Conservation (phyloP, 163 green algal species). For the Scenedesmus sp. region DNA sequence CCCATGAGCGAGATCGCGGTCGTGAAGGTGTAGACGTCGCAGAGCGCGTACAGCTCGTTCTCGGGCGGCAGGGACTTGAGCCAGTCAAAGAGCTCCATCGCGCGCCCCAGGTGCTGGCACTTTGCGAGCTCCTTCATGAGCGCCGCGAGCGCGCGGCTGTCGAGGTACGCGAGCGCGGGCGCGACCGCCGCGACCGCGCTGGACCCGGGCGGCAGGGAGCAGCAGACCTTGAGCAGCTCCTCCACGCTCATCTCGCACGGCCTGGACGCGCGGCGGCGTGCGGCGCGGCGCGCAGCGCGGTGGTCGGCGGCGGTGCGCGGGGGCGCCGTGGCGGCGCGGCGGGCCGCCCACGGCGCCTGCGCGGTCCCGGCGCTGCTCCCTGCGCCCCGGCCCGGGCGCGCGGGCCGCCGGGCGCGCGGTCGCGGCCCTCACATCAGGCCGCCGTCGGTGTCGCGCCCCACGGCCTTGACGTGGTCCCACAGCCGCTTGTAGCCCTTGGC, state of each 20-base stretch:
- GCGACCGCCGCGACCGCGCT: constrained; percentile 57
- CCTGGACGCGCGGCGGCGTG: neutral
- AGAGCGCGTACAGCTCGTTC: constrained; percentile 63
- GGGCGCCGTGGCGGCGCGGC: no score
- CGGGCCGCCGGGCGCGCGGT: neutral
- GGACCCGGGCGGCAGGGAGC: constrained; percentile 48
- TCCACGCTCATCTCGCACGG: constrained; percentile 57
- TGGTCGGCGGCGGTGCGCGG: no score
- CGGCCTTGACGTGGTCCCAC: constrained; percentile 40
- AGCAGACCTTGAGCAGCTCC: constrained; percentile 61
- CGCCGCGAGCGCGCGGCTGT: constrained; percentile 77
- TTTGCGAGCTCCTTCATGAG: constrained; percentile 89
- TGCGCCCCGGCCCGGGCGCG: no score
- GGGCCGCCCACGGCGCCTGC: no score
- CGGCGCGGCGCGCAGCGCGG: no score
- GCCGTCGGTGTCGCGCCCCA: constrained; percentile 13
- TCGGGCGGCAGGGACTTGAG: constrained; percentile 62
- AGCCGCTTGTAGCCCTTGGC: constrained; percentile 25
- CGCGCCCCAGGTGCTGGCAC: constrained; percentile 60
- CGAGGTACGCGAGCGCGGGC: constrained; percentile 72
- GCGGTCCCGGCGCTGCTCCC: no score
- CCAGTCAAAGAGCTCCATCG: constrained; percentile 86
- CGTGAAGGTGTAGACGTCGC: constrained; percentile 73
- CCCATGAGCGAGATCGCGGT: constrained; percentile 67
- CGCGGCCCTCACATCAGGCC: neutral